Evolutionary conservation across 2,329 filamentous ascomycete species (phyloP).

Genomic region (Cercospora canescens): DNA sequence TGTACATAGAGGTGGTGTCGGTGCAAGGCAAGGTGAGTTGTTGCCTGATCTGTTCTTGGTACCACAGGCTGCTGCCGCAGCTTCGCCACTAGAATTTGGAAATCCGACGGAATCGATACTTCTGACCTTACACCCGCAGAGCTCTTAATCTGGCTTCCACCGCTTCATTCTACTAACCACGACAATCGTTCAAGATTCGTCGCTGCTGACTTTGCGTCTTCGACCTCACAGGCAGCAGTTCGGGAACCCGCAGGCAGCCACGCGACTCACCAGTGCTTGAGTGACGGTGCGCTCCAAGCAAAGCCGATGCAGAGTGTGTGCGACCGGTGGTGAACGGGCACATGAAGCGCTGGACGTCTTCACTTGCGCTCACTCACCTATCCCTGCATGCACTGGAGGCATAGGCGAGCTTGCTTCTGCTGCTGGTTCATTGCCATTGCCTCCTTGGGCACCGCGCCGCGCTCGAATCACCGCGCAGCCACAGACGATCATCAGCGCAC

Average conservation of each 20-base stretch:
- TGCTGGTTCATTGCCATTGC: not conserved
- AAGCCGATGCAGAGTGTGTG: not conserved
- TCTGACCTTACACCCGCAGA: not conserved
- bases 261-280: not conserved
- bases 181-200: not conserved
- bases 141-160: not conserved
- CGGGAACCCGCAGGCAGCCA: not conserved
- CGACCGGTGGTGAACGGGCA: not conserved
- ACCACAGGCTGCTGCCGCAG: not conserved
- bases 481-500: not conserved
- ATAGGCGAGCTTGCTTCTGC: not conserved
- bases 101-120: not conserved
- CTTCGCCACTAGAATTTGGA: not conserved
- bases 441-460: not conserved
- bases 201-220: not conserved
- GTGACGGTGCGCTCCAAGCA: not conserved
- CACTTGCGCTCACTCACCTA: not conserved
- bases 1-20: slow-evolving; percentile 9
- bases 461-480: not conserved
- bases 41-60: slow-evolving; percentile 8
- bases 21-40: slow-evolving; percentile 1
- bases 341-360: not conserved
- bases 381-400: not conserved
- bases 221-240: not conserved
- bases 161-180: not conserved